Conservation (phyloP, 371 early-diverging fungal genomes). For the Zychaea mexicana region DNA sequence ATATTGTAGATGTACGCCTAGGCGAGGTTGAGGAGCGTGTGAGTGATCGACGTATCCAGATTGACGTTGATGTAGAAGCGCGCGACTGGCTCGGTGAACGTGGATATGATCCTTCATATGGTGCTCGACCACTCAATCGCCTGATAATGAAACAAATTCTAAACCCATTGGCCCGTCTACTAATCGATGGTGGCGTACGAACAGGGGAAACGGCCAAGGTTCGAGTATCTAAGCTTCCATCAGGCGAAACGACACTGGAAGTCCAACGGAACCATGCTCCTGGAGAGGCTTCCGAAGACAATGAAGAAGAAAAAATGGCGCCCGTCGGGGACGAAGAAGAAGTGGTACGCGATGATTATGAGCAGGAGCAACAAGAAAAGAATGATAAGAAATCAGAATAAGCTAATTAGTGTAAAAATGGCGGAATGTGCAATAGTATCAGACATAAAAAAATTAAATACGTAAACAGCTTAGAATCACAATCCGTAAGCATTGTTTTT, state of each 20-base stretch:
- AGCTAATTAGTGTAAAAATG: background rate
- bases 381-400: background rate
- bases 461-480: no score
- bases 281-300: conserved; percentile 34
- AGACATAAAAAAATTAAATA: no score
- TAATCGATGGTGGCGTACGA: conserved; percentile 80
- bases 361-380: conserved; percentile 20
- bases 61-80: conserved; percentile 72
- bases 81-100: conserved; percentile 77
- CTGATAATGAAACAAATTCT: conserved; percentile 81
- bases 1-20: conserved; percentile 83
- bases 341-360: conserved; percentile 16
- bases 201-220: conserved; percentile 65
- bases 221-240: conserved; percentile 21
- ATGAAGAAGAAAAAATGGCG: conserved; percentile 29
- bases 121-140: conserved; percentile 83
- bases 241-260: conserved; percentile 37
- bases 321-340: conserved; percentile 50
- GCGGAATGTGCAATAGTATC: no score
- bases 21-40: conserved; percentile 75
- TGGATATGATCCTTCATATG: conserved; percentile 87
- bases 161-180: conserved; percentile 77
- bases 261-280: conserved; percentile 46
- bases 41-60: conserved; percentile 71
- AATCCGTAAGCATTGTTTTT: no score